Conservation (phyloP, 257 asterid genomes). For the Solanum rostratum region DNA sequence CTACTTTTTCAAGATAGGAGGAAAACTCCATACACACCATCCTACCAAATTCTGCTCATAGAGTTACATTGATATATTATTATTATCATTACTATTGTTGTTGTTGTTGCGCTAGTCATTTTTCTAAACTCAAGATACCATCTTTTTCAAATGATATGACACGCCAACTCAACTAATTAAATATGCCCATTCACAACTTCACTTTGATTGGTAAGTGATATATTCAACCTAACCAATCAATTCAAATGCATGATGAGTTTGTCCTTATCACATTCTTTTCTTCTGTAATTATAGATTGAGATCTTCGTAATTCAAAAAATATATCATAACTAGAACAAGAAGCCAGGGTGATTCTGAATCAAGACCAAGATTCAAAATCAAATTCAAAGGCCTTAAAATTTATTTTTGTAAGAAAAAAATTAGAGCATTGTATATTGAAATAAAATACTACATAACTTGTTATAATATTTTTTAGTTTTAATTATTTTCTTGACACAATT, state of each 20-base stretch:
- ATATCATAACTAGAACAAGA: too few species aligned
- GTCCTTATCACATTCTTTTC: neutral
- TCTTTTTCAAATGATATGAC: neutral
- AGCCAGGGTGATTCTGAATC: neutral
- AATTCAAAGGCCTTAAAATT: neutral
- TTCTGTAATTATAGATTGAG: neutral
- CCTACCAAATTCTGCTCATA: neutral
- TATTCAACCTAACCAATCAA: neutral
- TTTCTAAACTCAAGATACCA: neutral
- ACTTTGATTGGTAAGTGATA: neutral
- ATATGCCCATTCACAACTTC: neutral
- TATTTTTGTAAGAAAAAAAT: neutral
- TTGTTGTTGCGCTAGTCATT: neutral
- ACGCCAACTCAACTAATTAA: neutral
- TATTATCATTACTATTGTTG: neutral
- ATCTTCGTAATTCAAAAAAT: too few species aligned
- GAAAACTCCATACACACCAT: neutral
- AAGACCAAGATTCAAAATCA: neutral
- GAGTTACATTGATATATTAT: neutral
- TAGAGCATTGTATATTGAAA: neutral
- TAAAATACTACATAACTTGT: neutral
- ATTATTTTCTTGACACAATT: neutral
- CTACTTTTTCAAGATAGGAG: neutral
- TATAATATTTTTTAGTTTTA: neutral
- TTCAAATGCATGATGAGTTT: too few species aligned